Conservation (phyloP, 352 stramenopile genomes). For the Phytophthora syringae region DNA sequence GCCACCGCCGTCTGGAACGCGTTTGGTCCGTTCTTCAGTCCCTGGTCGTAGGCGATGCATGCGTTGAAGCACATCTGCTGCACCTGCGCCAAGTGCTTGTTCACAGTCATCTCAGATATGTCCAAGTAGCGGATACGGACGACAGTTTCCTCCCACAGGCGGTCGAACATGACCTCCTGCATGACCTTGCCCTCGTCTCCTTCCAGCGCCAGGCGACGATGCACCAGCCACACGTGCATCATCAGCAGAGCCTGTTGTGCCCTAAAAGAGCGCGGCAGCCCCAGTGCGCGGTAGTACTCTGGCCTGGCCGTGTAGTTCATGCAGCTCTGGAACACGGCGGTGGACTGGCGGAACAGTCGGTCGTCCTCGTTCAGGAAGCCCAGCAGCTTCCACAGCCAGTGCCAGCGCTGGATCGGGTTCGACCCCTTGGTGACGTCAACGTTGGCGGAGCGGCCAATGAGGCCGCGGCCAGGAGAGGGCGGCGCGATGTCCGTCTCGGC, state of each 20-base stretch:
- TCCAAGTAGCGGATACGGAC: constrained; percentile 93
- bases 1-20: constrained; percentile 68
- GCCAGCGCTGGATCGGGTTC: constrained; percentile 71
- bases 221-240: constrained; percentile 96
- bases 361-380: constrained; percentile 91
- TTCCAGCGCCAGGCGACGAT: constrained; percentile 91
- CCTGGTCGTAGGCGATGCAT: constrained; percentile 95
- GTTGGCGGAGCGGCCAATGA: constrained; percentile 78
- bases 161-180: constrained; percentile 97
- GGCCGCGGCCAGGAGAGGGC: constrained; percentile 72
- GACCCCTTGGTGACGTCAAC: constrained; percentile 80
- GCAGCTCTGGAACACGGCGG: constrained; percentile 82
- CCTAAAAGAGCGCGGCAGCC: constrained; percentile 87
- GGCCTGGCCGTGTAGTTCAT: constrained; percentile 81
- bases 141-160: constrained; percentile 95
- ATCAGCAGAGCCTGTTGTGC: constrained; percentile 94
- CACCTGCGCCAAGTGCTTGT: constrained; percentile 96
- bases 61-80: constrained; percentile 96
- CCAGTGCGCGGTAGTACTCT: constrained; percentile 75
- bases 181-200: constrained; percentile 83
- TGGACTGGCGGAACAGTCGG: constrained; percentile 75
- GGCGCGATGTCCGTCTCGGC: constrained; percentile 83
- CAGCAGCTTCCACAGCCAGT: constrained; percentile 84
- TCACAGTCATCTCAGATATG: constrained; percentile 95
- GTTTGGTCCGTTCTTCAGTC: constrained; percentile 64